These are phyloP conservation scores for Salix udensis DNA, from an alignment of 345 rosid genomes.

Conservation along the genomic window DNA sequence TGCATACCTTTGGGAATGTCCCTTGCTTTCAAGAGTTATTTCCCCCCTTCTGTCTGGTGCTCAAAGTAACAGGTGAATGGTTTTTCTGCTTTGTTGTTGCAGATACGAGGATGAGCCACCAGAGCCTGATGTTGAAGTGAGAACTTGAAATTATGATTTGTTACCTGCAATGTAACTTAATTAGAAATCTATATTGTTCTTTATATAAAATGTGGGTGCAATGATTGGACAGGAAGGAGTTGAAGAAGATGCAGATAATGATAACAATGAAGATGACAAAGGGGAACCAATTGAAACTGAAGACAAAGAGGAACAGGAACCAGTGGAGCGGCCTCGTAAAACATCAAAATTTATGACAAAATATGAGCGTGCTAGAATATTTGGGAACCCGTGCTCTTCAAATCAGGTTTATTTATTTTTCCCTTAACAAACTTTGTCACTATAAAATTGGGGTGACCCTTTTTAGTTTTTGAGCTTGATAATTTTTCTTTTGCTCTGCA, in stretches of 20 bases:
- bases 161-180: not conserved
- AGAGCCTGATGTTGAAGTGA: conserved; percentile 83
- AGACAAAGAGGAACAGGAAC: conserved; percentile 47
- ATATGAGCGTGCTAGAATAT: conserved; percentile 80
- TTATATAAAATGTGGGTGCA: conserved; percentile 2
- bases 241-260: conserved; percentile 58
- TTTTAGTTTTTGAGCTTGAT: not conserved
- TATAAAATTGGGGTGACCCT: not conserved
- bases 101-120: conserved; percentile 87
- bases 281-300: conserved; percentile 66
- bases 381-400: conserved; percentile 82
- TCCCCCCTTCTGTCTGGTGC: not conserved
- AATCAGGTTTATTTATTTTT: conserved; percentile 47
- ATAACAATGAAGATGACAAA: conserved; percentile 48
- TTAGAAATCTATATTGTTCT: not conserved
- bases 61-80: not conserved
- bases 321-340: conserved; percentile 46
- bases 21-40: not conserved
- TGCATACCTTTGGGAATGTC: not conserved
- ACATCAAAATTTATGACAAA: conserved; percentile 78
- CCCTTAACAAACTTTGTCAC: not conserved
- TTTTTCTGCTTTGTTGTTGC: not conserved
- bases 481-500: conserved; percentile 28
- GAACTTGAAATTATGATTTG: not conserved
- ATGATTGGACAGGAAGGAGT: conserved; percentile 61